Percentiles rank a stretch among this genome's conserved stretches.
Evolutionary conservation across 306 rosid genomes (phyloP).

Genomic region (Aeschynomene evenia): DNA sequence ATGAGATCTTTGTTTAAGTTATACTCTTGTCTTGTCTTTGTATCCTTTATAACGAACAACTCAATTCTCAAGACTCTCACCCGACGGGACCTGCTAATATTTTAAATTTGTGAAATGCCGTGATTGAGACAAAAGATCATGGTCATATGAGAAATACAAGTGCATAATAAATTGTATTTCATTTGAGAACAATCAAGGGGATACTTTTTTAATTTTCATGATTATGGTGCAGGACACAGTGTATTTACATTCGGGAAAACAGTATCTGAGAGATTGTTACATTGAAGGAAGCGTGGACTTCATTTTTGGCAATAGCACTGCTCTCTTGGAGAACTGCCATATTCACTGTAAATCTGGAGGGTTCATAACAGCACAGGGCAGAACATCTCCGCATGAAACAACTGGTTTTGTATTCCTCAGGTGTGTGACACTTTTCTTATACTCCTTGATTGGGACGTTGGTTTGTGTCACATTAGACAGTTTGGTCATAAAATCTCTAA

Average conservation of each 20-base stretch:
- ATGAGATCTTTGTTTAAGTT: neutral
- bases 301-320: constrained; percentile 88
- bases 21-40: neutral
- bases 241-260: constrained; percentile 81
- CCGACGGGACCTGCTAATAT: no score
- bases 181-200: neutral
- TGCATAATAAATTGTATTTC: no score
- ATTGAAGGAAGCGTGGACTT: constrained; percentile 96
- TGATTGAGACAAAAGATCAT: no score
- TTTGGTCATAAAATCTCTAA: no score
- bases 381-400: constrained; percentile 81
- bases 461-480: no score
- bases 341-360: constrained; percentile 83
- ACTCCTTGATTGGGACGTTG: neutral
- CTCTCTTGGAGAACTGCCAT: constrained; percentile 83
- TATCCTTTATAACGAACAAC: neutral
- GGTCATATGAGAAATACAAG: neutral
- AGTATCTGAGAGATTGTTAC: constrained; percentile 81
- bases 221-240: constrained; percentile 70
- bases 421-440: constrained; percentile 34
- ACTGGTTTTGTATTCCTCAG: constrained; percentile 86
- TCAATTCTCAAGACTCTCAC: no score
- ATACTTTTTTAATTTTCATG: constrained; percentile 1
- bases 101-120: no score
- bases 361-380: constrained; percentile 79